These are phyloP conservation scores for Coelastrella sp. DNA, from an alignment of 139 green algal genomes.

Conservation along the genomic window DNA sequence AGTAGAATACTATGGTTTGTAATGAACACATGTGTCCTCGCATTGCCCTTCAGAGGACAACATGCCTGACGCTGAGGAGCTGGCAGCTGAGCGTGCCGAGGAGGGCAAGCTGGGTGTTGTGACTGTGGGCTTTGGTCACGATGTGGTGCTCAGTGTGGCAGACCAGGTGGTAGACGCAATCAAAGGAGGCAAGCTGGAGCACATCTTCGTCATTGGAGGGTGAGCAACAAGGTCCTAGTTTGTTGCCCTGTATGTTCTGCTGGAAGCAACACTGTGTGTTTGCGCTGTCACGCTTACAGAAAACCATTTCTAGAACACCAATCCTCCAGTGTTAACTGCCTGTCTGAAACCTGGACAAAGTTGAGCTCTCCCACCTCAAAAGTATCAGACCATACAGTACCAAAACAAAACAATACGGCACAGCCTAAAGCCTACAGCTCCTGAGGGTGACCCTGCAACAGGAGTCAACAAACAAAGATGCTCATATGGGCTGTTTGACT, in stretches of 20 bases:
- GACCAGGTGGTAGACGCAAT: conserved; percentile 62
- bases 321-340: too few species aligned
- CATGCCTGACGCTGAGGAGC: conserved; percentile 32
- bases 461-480: not conserved
- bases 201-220: conserved; percentile 68
- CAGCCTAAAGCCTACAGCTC: too few species aligned
- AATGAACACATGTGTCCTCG: not conserved
- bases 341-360: too few species aligned
- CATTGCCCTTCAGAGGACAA: not conserved
- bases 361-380: too few species aligned
- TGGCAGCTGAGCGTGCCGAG: conserved; percentile 37
- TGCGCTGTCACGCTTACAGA: too few species aligned
- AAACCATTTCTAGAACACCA: too few species aligned
- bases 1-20: not conserved
- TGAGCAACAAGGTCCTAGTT: conserved; percentile 8
- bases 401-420: too few species aligned
- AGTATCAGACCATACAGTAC: too few species aligned
- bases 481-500: not conserved
- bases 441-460: too few species aligned
- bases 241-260: too few species aligned
- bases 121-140: conserved; percentile 67
- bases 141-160: conserved; percentile 62
- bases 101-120: conserved; percentile 36
- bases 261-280: not conserved
- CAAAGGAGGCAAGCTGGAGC: conserved; percentile 62